These are phyloP conservation scores for Xylaria sp. DNA, from an alignment of 2,329 filamentous ascomycete genomes.

Conservation along the genomic window DNA sequence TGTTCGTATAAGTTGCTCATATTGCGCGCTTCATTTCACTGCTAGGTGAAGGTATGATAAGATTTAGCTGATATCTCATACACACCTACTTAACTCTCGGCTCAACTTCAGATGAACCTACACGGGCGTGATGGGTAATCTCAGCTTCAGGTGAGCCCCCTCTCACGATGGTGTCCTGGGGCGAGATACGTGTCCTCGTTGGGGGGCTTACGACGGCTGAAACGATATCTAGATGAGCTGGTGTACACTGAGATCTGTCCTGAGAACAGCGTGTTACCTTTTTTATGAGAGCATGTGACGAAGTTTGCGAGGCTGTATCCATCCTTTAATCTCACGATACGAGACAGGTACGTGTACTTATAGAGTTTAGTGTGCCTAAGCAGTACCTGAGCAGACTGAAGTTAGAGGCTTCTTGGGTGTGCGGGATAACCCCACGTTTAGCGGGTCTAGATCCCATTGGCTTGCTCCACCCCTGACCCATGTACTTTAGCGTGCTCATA, in stretches of 20 bases:
- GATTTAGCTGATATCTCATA: too few species aligned
- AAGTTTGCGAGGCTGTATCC: conserved; percentile 19
- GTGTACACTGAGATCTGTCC: neutral
- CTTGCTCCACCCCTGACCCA: neutral
- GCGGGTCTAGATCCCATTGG: conserved; percentile 20
- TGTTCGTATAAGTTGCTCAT: neutral
- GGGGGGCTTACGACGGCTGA: conserved; percentile 12
- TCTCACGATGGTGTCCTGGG: neutral
- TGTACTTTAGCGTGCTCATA: neutral
- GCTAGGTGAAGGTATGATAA: too few species aligned
- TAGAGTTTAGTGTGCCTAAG: too few species aligned
- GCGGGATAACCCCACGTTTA: conserved; percentile 1
- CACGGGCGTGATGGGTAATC: neutral
- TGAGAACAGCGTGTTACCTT: conserved; percentile 12
- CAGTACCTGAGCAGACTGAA: neutral
- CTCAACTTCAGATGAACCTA: neutral
- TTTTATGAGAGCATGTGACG: conserved; percentile 10
- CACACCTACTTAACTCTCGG: too few species aligned
- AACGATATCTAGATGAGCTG: neutral
- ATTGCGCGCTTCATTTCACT: too few species aligned
- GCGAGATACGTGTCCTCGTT: conserved; percentile 16
- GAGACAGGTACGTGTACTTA: conserved; percentile 13
- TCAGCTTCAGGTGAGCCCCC: neutral
- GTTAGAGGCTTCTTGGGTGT: neutral
- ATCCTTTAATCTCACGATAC: conserved; percentile 28